Evolutionary conservation across 225 moss, liverwort and hornwort genomes (phyloP).

Genomic region (Sphagnum tenellum): DNA sequence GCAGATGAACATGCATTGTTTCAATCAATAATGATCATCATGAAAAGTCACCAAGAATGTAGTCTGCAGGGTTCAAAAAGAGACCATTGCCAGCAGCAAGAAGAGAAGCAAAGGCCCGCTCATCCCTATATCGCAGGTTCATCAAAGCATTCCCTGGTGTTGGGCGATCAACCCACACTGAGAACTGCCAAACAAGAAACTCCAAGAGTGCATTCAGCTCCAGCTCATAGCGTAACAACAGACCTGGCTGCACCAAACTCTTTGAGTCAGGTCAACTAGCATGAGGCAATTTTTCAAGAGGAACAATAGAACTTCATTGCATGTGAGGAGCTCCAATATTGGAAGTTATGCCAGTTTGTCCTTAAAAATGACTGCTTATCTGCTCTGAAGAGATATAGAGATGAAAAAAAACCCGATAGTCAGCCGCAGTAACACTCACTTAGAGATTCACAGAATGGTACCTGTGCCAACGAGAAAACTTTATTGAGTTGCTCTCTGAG

Average conservation of each 20-base stretch:
- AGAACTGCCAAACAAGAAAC: conserved; percentile 89
- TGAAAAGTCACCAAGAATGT: too few species aligned
- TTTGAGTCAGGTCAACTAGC: not conserved
- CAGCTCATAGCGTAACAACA: conserved; percentile 85
- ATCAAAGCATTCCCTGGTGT: conserved; percentile 92
- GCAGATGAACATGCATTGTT: too few species aligned
- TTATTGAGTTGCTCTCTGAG: conserved; percentile 82
- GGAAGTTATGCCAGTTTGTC: too few species aligned
- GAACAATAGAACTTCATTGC: not conserved
- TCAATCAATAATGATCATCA: too few species aligned
- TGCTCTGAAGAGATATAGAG: too few species aligned
- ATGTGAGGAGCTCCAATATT: too few species aligned
- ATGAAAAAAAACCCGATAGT: not conserved
- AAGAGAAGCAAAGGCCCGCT: conserved; percentile 57
- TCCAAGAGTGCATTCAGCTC: conserved; percentile 90
- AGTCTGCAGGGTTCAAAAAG: conserved; percentile 2
- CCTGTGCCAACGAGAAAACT: conserved; percentile 84
- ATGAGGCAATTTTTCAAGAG: not conserved
- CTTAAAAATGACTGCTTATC: too few species aligned
- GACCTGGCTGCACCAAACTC: conserved; percentile 93
- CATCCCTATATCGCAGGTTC: conserved; percentile 92
- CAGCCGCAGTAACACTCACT: not conserved
- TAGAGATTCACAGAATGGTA: conserved; percentile 11
- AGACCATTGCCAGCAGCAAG: conserved; percentile 67
- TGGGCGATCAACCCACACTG: conserved; percentile 96